phyloP scores from a whole-genome alignment of 2,329 filamentous ascomycete genomes.

The Phialemoniopsis sp. region DNA sequence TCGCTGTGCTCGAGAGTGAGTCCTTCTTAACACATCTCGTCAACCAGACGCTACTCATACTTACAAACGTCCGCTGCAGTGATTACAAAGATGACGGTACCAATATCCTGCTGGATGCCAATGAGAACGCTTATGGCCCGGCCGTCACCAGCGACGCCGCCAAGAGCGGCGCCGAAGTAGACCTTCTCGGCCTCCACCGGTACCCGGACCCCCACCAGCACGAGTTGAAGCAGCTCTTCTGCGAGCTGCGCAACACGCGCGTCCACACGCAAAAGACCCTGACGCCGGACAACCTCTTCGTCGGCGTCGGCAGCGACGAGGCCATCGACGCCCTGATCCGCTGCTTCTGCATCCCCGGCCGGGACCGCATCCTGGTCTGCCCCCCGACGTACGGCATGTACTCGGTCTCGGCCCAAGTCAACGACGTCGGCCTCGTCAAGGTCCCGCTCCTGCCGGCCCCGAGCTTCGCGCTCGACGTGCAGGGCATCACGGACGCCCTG shows the following conservation, averaged over 20 bases:
- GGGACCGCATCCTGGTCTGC: conserved; percentile 88
- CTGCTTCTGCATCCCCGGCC: conserved; percentile 84
- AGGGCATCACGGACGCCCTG: conserved; percentile 63
- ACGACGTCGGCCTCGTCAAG: conserved; percentile 82
- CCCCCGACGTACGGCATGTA: conserved; percentile 99
- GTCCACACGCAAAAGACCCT: conserved; percentile 71
- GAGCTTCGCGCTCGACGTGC: conserved; percentile 69
- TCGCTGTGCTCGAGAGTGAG: conserved; percentile 77
- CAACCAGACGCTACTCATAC: conserved; percentile 1
- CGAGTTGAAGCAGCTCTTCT: conserved; percentile 81
- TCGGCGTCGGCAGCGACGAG: conserved; percentile 94
- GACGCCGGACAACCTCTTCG: conserved; percentile 80
- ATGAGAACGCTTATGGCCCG: conserved; percentile 94
- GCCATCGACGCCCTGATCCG: conserved; percentile 91
- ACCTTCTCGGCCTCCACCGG: conserved; percentile 80
- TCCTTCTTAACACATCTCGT: conserved; percentile 6
- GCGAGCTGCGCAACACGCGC: conserved; percentile 81
- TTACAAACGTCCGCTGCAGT: conserved; percentile 37
- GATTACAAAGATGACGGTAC: conserved; percentile 99
- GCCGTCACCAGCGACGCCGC: conserved; percentile 54
- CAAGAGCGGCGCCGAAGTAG: conserved; percentile 46
- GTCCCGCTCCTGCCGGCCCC: conserved; percentile 75
- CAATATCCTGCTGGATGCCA: conserved; percentile 94
- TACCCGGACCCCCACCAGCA: conserved; percentile 96
- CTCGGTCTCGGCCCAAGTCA: conserved; percentile 86